Evolutionary conservation across 1,139 yeast genomes (phyloP), one percentile per base, ranked within the genome.

Genomic region (Yamadazyma friedrichii): DNA sequence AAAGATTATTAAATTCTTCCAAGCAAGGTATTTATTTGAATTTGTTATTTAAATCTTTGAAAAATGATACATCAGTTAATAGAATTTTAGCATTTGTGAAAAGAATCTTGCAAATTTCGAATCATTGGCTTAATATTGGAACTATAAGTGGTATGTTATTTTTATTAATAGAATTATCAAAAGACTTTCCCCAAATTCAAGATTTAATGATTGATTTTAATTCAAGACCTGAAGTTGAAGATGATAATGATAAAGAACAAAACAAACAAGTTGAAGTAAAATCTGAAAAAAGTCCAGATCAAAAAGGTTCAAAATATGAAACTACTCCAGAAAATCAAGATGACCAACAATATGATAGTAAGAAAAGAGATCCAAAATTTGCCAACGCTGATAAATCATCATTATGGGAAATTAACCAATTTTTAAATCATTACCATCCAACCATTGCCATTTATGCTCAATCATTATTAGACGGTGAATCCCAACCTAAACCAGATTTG

Each of bases 1-100:
- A 88, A 31, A 79, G 98, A 58, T 73, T 94, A 49, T 80, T 84
- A 11, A 74, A 74, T 20, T 85, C 98, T 0, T 88, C 98, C 3
- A 91, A 91, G 58, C 94, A 87, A 67, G 87, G 94, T 47, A 82
- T 91, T 46, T 93, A 89, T 62, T 73, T 93, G 66, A 91, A 93
- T 58, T 72, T 93, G 53, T 67, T 93, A 44, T 89, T 80, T 73
- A 88, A 88, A 60, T 80, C 98, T 0, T 70, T 93, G 62, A 86
- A 87, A 55, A 76, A 76, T 48, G 98, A 91, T 56, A 55, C 66
- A 9, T 54, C 59, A 10, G 78, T 83, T 50, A 71, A 77, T 8
- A 75, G 98, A 53, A 86, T 88, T 6, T 71, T 84, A 58, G 96
- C 98, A 0, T 93, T 94, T 63, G 93, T 88, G 38, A 94, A 93